Evolutionary conservation across 352 stramenopile species (phyloP), one percentile per base, ranked within the genome.

Genomic region (Phytophthora constricta): DNA sequence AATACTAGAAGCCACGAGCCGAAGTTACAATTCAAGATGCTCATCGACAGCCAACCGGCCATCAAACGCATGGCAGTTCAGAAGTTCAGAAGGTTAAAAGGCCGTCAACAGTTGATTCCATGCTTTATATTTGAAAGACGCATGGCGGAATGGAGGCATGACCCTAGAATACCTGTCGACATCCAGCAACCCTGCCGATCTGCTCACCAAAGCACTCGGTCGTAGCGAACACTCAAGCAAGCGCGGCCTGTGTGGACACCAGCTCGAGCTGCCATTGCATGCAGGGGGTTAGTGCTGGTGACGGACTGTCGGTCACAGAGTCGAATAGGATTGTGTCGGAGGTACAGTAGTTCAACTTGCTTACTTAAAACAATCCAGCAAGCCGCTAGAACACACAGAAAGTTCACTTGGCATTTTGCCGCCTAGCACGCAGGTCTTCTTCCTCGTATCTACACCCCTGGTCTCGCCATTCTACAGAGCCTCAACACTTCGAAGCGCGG

Each of bases 31-130:
- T n/a, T 62, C 26, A 64, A 63, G 42, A 58, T 65, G 23, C 62
- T 58, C 14, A 55, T 64, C 2, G 55, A 56, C 14, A 65, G 46
- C 19, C 39, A 65, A 1, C 28, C 47, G 3, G 20, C 58, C 13
- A 55, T 60, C 27, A 54, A 61, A 19, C 25, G 34, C 1, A 33
- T 61, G 22, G 23, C 37, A 4, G 19, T 7, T 47, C 37, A 13
- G 22, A 27, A 13, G 5, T n/a, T 3, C 51, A 61, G 22, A 77
- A 77, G 28, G n/a, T n/a, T n/a, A n/a, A n/a, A n/a, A n/a, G n/a
- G n/a, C n/a, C n/a, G n/a, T n/a, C n/a, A n/a, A 41, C 67, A 13
- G 66, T 74, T 1, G 70, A 74, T 39, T 53, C 61, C 2, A 23
- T 46, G 8, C 68, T 60, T 26, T 48, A 72, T 28, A 34, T 37